Evolutionary conservation across 73 alveolate genomes (phyloP).

Genomic region (Blepharisma japonicum): DNA sequence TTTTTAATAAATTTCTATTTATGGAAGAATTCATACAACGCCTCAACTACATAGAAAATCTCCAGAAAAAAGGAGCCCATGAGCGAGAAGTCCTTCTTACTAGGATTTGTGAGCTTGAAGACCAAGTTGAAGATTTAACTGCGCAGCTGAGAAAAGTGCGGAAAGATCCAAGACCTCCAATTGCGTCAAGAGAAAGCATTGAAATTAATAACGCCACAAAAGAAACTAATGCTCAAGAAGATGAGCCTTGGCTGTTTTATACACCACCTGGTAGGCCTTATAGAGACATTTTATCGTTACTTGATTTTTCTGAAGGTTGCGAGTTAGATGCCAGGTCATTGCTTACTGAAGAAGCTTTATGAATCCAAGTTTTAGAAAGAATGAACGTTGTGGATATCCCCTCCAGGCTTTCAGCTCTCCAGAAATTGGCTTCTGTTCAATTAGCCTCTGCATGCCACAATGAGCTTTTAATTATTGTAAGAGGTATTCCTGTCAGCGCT

Average conservation of each 20-base stretch:
- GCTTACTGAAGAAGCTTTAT: constrained; percentile 14
- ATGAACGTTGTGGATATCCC: constrained; percentile 8
- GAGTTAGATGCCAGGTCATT: constrained; percentile 3
- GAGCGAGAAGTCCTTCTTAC: neutral
- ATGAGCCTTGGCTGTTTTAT: constrained; percentile 32
- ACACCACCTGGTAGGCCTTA: neutral
- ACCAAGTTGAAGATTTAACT: constrained; percentile 1
- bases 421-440: neutral
- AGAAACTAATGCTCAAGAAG: constrained; percentile 24
- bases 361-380: neutral
- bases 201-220: constrained; percentile 6
- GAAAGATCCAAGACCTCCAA: neutral
- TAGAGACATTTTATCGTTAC: neutral
- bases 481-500: constrained; percentile 18
- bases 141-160: neutral
- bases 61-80: neutral
- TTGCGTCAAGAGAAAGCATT: neutral
- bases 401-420: neutral
- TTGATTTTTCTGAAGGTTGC: constrained; percentile 8
- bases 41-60: neutral
- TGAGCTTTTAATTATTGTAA: neutral
- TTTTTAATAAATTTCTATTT: too few species aligned
- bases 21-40: constrained; percentile 26
- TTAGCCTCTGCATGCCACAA: constrained; percentile 17
- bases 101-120: constrained; percentile 11